Base-by-base conservation (phyloP, 1,284 basidiomycete genomes). In the Sporisorium sorghi region DNA sequence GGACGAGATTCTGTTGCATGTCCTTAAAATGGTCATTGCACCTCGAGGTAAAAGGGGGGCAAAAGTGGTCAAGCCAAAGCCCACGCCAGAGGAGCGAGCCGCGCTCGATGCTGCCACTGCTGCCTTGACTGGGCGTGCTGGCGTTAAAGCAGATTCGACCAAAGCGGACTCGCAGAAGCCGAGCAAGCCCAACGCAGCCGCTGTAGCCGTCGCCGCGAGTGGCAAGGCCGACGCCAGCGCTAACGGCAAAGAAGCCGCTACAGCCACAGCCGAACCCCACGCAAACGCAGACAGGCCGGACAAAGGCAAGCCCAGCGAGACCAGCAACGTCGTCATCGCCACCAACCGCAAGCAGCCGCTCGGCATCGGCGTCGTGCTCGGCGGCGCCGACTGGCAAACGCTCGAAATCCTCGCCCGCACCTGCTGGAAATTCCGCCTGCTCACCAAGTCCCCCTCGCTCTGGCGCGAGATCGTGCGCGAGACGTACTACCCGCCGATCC, bases 371-470 rank as follows among this genome's bases (percentile, higher is more conserved):
- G 68, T 82, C 26, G 76, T 73, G 17, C 63, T 78, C 2, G 81
- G 77, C 1, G 79, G 81, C 9, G 63, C 80, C 4, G 82, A 84
- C 56, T 82, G 80, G 63, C 61, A 76, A n/a, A 53, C 71, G 21
- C 69, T 84, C 40, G 82, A 84, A 53, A 58, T 61, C 14, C 48
- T 78, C 14, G 82, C 56, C 10, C 73, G 82, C 19, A 73, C 65
- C 2, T 82, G 81, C 53, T 78, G 77, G 77, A 82, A 78, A 56
- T 71, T 81, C 42, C 81, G 82, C 19, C 65, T 79, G 30, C 67
- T 81, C 14, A 80, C 79, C n/a, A 55, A 70, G 3, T 71, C 71
- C 3, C 56, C 70, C 40, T 61, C 64, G n/a, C 58, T 82, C 26
- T 82, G 82, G 82, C 72, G 63, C 12, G 62, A 61, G 30, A 77